Percentiles rank a stretch among this genome's conserved stretches.
These are phyloP conservation scores for Daphne laureola DNA, from an alignment of 441 rosid genomes.

Conservation along the genomic window DNA sequence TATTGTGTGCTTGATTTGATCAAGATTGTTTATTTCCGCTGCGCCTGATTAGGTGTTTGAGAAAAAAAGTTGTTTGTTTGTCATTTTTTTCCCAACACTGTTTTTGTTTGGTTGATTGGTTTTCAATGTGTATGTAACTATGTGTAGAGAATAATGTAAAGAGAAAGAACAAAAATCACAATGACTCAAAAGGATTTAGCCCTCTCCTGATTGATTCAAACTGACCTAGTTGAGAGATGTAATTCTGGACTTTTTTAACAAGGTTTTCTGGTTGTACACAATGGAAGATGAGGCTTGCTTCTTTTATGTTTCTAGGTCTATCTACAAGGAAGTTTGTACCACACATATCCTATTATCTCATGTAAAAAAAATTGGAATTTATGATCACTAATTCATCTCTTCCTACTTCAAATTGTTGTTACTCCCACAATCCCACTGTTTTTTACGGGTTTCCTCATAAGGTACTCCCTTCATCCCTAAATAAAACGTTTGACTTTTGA, in stretches of 20 bases:
- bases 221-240: slow-evolving; percentile 15
- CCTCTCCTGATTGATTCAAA: slow-evolving; percentile 37
- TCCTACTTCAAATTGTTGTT: slow-evolving; percentile 11
- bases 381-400: neutral
- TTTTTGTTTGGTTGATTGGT: no score
- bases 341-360: slow-evolving; percentile 16
- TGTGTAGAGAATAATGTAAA: slow-evolving; percentile 14
- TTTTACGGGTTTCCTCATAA: no score
- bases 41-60: no score
- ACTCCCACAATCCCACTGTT: neutral
- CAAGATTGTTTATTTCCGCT: no score
- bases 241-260: slow-evolving; percentile 6
- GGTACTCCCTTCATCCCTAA: no score
- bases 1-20: no score
- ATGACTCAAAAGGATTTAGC: slow-evolving; percentile 20
- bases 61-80: no score
- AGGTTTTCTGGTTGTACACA: slow-evolving; percentile 11
- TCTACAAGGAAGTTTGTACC: slow-evolving; percentile 8
- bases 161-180: neutral
- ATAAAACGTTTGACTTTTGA: no score
- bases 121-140: slow-evolving; percentile 1
- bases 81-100: no score
- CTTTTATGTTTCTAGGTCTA: slow-evolving; percentile 10
- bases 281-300: slow-evolving; percentile 57
- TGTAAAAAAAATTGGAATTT: slow-evolving; percentile 19